A percentile compares a stretch with the other conserved stretches of the same genome.
phyloP scores from a whole-genome alignment of 805 yeast species.

The Ogataea chonburiensis region DNA sequence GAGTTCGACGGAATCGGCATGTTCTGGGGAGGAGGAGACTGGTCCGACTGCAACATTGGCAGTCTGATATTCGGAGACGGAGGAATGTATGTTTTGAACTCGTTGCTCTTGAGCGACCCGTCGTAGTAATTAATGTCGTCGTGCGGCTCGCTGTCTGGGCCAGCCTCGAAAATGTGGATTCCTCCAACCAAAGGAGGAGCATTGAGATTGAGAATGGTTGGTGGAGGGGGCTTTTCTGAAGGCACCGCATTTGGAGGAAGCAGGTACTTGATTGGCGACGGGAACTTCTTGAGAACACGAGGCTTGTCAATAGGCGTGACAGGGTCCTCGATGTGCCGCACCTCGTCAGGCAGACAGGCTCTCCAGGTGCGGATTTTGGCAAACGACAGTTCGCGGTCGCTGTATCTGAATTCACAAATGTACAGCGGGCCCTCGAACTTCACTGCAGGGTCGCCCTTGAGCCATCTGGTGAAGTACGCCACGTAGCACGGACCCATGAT shows the following conservation, averaged over 20 bases:
- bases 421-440: conserved; percentile 81
- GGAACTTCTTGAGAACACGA: conserved; percentile 68
- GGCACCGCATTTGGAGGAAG: conserved; percentile 73
- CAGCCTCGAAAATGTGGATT: conserved; percentile 74
- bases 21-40: conserved; percentile 20
- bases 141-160: conserved; percentile 43
- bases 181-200: conserved; percentile 96
- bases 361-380: conserved; percentile 98
- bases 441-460: conserved; percentile 88
- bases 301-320: conserved; percentile 65
- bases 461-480: conserved; percentile 89
- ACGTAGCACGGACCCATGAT: conserved; percentile 93
- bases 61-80: conserved; percentile 31
- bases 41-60: conserved; percentile 18
- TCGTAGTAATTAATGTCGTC: conserved; percentile 73
- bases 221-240: conserved; percentile 76
- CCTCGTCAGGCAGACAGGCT: conserved; percentile 96
- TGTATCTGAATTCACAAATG: conserved; percentile 92
- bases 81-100: conserved; percentile 33
- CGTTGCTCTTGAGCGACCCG: conserved; percentile 25
- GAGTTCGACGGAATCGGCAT: conserved; percentile 14
- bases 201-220: conserved; percentile 74
- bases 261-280: conserved; percentile 80
- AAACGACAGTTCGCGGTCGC: conserved; percentile 85
- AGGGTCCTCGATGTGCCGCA: conserved; percentile 81